phyloP scores from a whole-genome alignment of 257 asterid species.

The Gynochthodes officinalis region DNA sequence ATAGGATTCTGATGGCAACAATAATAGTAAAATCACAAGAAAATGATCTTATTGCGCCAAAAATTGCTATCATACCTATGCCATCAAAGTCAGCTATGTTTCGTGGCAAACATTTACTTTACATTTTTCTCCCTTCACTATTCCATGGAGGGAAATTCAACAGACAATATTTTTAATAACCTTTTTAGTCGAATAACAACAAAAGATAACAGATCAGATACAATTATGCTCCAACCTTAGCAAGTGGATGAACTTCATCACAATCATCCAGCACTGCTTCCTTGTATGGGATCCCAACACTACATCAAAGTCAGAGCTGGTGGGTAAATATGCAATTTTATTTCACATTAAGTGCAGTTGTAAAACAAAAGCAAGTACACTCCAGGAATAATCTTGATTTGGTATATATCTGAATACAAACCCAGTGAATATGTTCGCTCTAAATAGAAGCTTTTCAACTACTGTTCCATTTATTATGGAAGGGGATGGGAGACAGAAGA shows the following conservation, averaged over 20 bases:
- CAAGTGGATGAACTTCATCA: slow-evolving; percentile 67
- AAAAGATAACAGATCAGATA: not conserved
- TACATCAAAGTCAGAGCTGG: slow-evolving; percentile 19
- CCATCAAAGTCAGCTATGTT: not conserved
- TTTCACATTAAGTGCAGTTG: not conserved
- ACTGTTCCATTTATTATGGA: not conserved
- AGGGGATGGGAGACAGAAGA: not conserved
- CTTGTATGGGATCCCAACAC: slow-evolving; percentile 72
- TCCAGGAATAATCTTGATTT: not conserved
- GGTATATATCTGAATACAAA: not conserved
- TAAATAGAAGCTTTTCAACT: not conserved
- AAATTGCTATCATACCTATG: not conserved
- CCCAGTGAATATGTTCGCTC: not conserved
- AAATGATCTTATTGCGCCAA: not conserved
- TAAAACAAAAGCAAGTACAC: not conserved
- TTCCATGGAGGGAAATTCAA: not conserved
- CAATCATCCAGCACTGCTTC: slow-evolving; percentile 55
- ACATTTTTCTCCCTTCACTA: not conserved
- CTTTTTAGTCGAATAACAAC: not conserved
- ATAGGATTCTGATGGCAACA: not conserved
- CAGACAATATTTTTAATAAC: not conserved
- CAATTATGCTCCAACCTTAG: slow-evolving; percentile 38
- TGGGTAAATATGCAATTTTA: not conserved
- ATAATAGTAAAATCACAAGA: not conserved
- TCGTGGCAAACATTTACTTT: not conserved